Conservation (phyloP, 2,329 filamentous ascomycete species). For the Cryphonectria naterciae region DNA sequence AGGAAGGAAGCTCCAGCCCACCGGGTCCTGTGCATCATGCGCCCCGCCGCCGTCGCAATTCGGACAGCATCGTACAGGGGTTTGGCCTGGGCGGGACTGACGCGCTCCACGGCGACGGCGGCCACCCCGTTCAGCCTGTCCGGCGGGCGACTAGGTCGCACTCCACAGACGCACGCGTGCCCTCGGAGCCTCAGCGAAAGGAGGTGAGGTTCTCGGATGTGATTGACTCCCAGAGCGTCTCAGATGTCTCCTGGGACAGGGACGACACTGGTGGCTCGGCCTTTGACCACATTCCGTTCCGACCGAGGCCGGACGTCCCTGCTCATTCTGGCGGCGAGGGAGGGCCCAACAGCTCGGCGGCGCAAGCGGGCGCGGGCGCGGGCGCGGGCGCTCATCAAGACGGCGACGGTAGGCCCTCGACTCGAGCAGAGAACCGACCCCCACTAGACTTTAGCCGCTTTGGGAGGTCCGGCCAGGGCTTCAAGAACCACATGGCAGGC, state of each 20-base stretch:
- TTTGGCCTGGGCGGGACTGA: constrained; percentile 13
- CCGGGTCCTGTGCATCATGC: constrained; percentile 28
- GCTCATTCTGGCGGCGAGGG: background rate
- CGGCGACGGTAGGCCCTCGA: constrained; percentile 19
- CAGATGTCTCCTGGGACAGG: constrained; percentile 25
- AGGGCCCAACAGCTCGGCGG: constrained; percentile 13
- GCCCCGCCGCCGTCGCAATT: constrained; percentile 33
- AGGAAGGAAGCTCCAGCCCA: constrained; percentile 19
- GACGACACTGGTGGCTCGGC: constrained; percentile 18
- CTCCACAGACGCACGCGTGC: constrained; percentile 15
- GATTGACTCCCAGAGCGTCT: constrained; percentile 28
- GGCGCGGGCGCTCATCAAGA: constrained; percentile 9
- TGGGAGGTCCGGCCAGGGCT: constrained; percentile 6
- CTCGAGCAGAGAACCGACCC: constrained; percentile 26
- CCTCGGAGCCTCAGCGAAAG: constrained; percentile 20
- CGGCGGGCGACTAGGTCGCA: constrained; percentile 20
- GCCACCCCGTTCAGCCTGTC: constrained; percentile 7
- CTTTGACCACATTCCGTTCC: constrained; percentile 19
- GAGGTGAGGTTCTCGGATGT: constrained; percentile 28
- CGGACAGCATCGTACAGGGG: constrained; percentile 31
- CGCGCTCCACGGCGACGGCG: background rate
- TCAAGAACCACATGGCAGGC: background rate
- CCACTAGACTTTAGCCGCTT: constrained; percentile 26
- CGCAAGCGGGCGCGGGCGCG: background rate
- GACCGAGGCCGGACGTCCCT: constrained; percentile 1